Base-by-base conservation (phyloP, 768 basidiomycete species). In the Tephrocybe sp. region DNA sequence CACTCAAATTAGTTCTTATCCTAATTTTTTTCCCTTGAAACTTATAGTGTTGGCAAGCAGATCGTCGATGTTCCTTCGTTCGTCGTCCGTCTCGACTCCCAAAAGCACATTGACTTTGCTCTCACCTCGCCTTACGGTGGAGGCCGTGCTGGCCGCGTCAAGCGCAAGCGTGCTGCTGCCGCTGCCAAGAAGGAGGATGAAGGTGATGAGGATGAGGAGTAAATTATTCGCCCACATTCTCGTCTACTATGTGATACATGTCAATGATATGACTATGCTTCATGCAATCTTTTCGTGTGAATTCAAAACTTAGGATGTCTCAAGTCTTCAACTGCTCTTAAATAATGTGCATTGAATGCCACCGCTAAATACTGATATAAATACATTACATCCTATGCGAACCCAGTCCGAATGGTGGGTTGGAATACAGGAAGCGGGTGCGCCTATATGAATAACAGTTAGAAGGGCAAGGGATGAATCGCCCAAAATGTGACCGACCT, bases 101-200 rank as follows among this genome's bases (percentile, higher is more conserved):
- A 98, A 82, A 98, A 98, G 68, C 97, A 99, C 83, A 96, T 99
- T 70, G 97, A 99, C 83, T 99, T 98, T 68, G 89, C 96, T 39
- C 85, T 95, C 61, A 95, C 89, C 52, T 97, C 94, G 56, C 95
- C 96, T 50, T 96, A 92, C 65, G 96, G 95, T 68, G 96, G 96
- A 65, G 95, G 89, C 61, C 86, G 89, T 54, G 77, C 91, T 56
- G 95, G 95, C 62, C 96, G 96, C 61, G 93, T 95, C 68, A 98
- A 98, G 91, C 87, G 96, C 72, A 98, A 97, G 89, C 92, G 95
- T 66, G 92, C 89, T 53, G 85, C 85, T 57, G 91, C 91, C 39
- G 95, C 92, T 55, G 92, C 87, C 57, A 91, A 89, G 78, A 90
- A 85, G 77, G 90, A 88, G 60, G 92, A 85, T 64, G 95, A 83